These are phyloP conservation scores for Pythium sukuiense DNA, from an alignment of 352 stramenopile species.

Conservation along the genomic window DNA sequence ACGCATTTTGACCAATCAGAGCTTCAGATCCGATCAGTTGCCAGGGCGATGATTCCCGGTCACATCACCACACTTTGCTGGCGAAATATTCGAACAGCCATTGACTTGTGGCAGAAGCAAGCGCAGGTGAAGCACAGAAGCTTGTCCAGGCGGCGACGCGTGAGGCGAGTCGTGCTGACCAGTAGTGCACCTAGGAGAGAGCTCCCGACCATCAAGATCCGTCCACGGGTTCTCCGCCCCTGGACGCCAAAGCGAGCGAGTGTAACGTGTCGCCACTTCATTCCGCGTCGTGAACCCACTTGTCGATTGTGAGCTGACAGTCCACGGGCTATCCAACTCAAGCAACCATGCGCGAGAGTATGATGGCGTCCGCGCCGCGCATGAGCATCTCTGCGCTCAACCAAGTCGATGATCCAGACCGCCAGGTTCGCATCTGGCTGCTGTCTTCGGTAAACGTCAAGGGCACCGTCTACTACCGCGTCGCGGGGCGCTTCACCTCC, in stretches of 20 bases:
- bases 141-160: not conserved
- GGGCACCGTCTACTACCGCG: slow-evolving; percentile 63
- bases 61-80: slow-evolving; percentile 1
- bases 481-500: slow-evolving; percentile 64
- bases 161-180: not conserved
- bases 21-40: not conserved
- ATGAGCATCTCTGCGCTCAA: slow-evolving; percentile 68
- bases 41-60: not conserved
- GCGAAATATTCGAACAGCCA: slow-evolving; percentile 1
- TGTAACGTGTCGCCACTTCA: not conserved
- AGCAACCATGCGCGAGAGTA: slow-evolving; percentile 37
- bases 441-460: slow-evolving; percentile 54
- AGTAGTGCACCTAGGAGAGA: not conserved
- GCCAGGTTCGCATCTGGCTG: slow-evolving; percentile 68
- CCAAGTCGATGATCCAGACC: slow-evolving; percentile 37
- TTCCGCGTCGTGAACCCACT: not conserved
- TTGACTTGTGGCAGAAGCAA: not conserved
- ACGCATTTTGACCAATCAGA: not conserved
- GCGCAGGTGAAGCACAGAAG: not conserved
- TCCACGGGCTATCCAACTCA: not conserved
- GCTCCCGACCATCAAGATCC: not conserved
- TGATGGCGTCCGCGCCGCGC: slow-evolving; percentile 21
- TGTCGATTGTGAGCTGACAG: not conserved
- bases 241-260: not conserved
- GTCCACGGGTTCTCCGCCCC: not conserved